phyloP scores from a whole-genome alignment of 2,329 filamentous ascomycete species.

The Microsporum ferrugineum region DNA sequence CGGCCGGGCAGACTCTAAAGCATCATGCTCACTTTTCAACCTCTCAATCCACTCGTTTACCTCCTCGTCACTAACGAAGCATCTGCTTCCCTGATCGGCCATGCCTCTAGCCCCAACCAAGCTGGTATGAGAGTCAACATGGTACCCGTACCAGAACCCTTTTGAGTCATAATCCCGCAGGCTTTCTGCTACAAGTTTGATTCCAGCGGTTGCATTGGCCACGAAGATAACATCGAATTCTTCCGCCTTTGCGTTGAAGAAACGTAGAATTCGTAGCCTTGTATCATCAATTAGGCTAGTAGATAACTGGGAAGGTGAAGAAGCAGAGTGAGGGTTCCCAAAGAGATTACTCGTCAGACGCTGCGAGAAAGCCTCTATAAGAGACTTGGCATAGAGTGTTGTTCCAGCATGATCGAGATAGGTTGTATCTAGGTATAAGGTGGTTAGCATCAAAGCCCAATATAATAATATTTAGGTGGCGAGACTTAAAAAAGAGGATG shows the following conservation, averaged over 20 bases:
- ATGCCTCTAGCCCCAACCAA: conserved; percentile 69
- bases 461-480: neutral
- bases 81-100: conserved; percentile 48
- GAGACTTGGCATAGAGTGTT: conserved; percentile 67
- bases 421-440: conserved; percentile 45
- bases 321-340: conserved; percentile 86
- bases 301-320: conserved; percentile 65
- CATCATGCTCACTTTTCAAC: conserved; percentile 5
- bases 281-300: conserved; percentile 65
- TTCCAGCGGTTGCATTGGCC: conserved; percentile 79
- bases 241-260: conserved; percentile 70
- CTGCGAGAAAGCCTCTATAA: conserved; percentile 66
- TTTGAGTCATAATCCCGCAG: conserved; percentile 49
- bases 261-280: conserved; percentile 56
- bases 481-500: neutral
- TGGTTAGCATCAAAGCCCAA: neutral
- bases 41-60: conserved; percentile 54
- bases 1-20: conserved; percentile 21
- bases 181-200: conserved; percentile 75
- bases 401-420: conserved; percentile 96
- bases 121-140: conserved; percentile 76
- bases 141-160: conserved; percentile 74
- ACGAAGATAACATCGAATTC: conserved; percentile 85
- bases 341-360: conserved; percentile 70
- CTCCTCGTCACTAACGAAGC: conserved; percentile 52